A percentile compares a stretch with the other conserved stretches of the same genome.
Conservation (phyloP, 2,329 filamentous ascomycete species). For the Trichoderma cornu-damae region DNA sequence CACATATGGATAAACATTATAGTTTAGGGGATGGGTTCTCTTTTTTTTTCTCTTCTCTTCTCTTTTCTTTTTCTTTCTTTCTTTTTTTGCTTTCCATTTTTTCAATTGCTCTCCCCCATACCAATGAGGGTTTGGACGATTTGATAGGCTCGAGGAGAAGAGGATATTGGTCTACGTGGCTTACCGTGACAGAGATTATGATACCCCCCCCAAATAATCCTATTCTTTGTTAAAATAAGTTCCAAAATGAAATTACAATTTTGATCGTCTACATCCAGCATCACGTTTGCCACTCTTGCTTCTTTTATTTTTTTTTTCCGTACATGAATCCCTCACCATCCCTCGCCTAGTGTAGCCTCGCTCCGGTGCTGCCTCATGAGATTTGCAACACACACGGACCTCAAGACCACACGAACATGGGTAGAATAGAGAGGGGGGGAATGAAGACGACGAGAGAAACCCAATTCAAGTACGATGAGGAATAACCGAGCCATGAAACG, state of each 20-base stretch:
- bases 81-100: too few species aligned
- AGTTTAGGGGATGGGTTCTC: background rate
- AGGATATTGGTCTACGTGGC: constrained; percentile 13
- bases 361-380: background rate
- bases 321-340: background rate
- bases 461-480: constrained; percentile 14
- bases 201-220: constrained; percentile 19
- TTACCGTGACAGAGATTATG: constrained; percentile 18
- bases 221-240: background rate
- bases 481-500: constrained; percentile 19
- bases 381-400: background rate
- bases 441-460: constrained; percentile 7
- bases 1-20: background rate
- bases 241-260: background rate
- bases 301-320: background rate
- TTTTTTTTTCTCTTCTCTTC: too few species aligned
- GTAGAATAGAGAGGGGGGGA: background rate
- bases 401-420: background rate
- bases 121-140: background rate
- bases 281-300: background rate
- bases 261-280: background rate
- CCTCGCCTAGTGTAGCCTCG: background rate
- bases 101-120: too few species aligned
- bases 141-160: constrained; percentile 3
- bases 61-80: too few species aligned